Evolutionary conservation across 352 stramenopile genomes (phyloP), one percentile per base, ranked within the genome.

Genomic region (Globisporangium paroecandrum): DNA sequence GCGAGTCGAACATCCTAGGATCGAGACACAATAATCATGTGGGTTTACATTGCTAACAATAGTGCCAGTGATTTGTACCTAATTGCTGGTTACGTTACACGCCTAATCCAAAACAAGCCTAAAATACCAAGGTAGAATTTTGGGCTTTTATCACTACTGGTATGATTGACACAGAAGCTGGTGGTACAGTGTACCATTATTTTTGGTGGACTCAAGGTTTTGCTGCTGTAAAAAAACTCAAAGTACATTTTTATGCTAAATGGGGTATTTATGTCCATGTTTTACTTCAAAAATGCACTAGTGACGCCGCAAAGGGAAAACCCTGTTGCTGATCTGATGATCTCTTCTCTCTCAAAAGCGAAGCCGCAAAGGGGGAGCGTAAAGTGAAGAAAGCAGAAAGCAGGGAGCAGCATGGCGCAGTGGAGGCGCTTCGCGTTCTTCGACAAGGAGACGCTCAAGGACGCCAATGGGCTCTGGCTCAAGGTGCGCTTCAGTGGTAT

Each of bases 391-490:
- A 27, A 15, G 2, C 56, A 27, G 27, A 32, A 46, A 62, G 64
- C 15, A 65, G 51, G 4, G 4, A 69, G 66, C 41, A 62, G 46
- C 57, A 96, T 96, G 88, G 86, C 88, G 75, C 88, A 96, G 71
- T 94, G 86, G 87, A 79, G 88, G 78, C 85, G 88, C 74, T 96
- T 96, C 71, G 85, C 85, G 58, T 96, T 96, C 83, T 96, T 96
- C 67, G 88, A 96, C 70, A 91, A 91, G 69, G 88, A 96, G 65
- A 81, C 93, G 29, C 79, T 96, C 46, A 94, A 93, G 72, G 88
- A 96, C 71, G 70, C 70, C 27, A 91, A 78, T 77, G 88, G 85
- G 0, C 77, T 87, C 22, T 95, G 88, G 88, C 89, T 95, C 76
- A 93, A 93, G 76, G 88, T 94, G 62, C 57, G 70, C 43, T 65